Evolutionary conservation across 2,329 filamentous ascomycete genomes (phyloP).

Genomic region (Botrytis squamosa): DNA sequence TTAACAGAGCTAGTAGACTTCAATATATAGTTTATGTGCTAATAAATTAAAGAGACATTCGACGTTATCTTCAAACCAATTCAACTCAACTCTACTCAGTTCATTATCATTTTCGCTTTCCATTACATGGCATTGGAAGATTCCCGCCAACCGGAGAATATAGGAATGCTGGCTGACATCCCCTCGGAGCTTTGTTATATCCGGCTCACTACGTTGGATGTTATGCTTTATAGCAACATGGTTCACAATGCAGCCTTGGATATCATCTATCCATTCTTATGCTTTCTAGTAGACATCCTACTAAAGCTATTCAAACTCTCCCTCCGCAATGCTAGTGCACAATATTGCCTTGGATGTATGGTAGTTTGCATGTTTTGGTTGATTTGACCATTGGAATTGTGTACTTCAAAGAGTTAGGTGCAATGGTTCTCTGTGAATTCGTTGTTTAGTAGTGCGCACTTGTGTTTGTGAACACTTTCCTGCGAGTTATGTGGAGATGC

Average conservation of each 20-base stretch:
- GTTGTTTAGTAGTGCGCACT: background rate
- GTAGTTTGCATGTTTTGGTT: background rate
- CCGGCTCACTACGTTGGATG: background rate
- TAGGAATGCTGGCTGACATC: background rate
- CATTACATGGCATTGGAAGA: background rate
- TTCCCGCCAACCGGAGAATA: background rate
- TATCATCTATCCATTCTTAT: background rate
- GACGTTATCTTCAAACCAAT: constrained; percentile 1
- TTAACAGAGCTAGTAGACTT: background rate
- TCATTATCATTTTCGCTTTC: background rate
- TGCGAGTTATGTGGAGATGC: background rate
- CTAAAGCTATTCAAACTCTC: background rate
- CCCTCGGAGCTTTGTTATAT: background rate
- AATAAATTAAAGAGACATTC: background rate
- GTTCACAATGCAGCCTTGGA: background rate
- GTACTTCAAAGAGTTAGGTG: background rate
- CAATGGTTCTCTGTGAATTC: background rate
- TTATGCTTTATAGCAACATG: background rate
- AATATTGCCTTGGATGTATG: background rate
- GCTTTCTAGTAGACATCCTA: background rate
- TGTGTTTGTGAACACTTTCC: background rate
- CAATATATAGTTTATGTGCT: constrained; percentile 11
- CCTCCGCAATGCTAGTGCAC: background rate
- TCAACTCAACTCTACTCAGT: background rate
- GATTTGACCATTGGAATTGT: background rate